phyloP scores from a whole-genome alignment of 257 asterid genomes.

The Rhazya stricta region DNA sequence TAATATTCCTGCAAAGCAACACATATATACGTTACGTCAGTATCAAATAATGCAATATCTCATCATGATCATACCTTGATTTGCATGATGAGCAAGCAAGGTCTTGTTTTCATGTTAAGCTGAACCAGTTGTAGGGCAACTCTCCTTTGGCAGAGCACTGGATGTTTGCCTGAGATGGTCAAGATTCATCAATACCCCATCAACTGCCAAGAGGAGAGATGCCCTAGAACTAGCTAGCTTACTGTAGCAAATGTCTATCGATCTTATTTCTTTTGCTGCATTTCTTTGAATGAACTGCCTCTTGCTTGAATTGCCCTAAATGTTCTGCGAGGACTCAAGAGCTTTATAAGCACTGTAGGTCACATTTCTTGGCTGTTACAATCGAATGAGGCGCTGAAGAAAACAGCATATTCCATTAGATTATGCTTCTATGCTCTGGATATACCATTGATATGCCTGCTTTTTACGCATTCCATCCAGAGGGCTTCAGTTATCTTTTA shows the following conservation, averaged over 20 bases:
- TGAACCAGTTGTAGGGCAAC: slow-evolving; percentile 24
- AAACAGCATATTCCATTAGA: slow-evolving; percentile 13
- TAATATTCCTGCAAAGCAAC: too few species aligned
- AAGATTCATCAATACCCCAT: background rate
- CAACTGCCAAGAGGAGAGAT: slow-evolving; percentile 16
- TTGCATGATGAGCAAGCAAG: background rate
- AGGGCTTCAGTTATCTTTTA: background rate
- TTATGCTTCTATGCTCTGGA: slow-evolving; percentile 13
- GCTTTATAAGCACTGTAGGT: background rate
- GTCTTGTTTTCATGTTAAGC: slow-evolving; percentile 13
- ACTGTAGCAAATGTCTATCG: background rate
- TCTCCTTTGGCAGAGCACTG: slow-evolving; percentile 29
- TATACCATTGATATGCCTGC: slow-evolving; percentile 6
- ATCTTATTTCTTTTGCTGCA: background rate
- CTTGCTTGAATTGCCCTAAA: background rate
- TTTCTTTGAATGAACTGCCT: background rate
- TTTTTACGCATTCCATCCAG: background rate
- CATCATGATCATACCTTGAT: background rate
- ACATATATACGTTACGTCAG: too few species aligned
- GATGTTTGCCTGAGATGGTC: background rate
- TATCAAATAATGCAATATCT: too few species aligned
- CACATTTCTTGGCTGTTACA: background rate
- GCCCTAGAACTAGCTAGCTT: slow-evolving; percentile 22
- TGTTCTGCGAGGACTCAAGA: background rate
- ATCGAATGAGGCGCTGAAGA: background rate